Percentiles rank a stretch among this genome's conserved stretches.
These are phyloP conservation scores for Cladosporium velox DNA, from an alignment of 2,329 filamentous ascomycete genomes.

Conservation along the genomic window DNA sequence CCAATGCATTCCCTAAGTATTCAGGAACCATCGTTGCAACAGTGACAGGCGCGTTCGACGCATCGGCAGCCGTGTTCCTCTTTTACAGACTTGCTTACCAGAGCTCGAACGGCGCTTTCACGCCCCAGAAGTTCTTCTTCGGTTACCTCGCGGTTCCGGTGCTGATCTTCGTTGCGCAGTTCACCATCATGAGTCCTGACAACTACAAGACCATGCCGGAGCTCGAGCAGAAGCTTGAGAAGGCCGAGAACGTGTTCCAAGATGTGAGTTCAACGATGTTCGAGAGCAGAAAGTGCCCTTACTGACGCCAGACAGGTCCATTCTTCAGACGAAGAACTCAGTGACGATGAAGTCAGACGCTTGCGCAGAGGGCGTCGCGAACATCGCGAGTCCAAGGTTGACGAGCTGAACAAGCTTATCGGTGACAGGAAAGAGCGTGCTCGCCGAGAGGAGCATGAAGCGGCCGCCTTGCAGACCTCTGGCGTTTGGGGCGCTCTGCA, in stretches of 20 bases:
- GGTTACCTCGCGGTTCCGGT: conserved; percentile 49
- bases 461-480: conserved; percentile 23
- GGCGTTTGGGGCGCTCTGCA: conserved; percentile 89
- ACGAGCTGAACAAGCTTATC: conserved; percentile 73
- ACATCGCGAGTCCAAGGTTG: conserved; percentile 64
- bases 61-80: conserved; percentile 51
- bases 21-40: conserved; percentile 51
- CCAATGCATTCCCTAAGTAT: conserved; percentile 53
- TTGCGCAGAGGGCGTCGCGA: conserved; percentile 55
- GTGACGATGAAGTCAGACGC: conserved; percentile 59
- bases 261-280: conserved; percentile 33
- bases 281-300: not conserved
- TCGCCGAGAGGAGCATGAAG: conserved; percentile 49
- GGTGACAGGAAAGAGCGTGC: conserved; percentile 67
- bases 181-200: conserved; percentile 46
- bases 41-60: conserved; percentile 53
- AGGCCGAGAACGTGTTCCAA: conserved; percentile 59
- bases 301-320: conserved; percentile 42
- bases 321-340: conserved; percentile 58
- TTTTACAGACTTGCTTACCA: conserved; percentile 52
- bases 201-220: conserved; percentile 65
- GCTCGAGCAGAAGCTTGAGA: conserved; percentile 75
- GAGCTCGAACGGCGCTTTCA: conserved; percentile 43
- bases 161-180: conserved; percentile 46
- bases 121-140: conserved; percentile 51